Percentiles rank a stretch among this genome's conserved stretches.
Conservation (phyloP, 1,284 basidiomycete species). For the Heliocybe sulcata region DNA sequence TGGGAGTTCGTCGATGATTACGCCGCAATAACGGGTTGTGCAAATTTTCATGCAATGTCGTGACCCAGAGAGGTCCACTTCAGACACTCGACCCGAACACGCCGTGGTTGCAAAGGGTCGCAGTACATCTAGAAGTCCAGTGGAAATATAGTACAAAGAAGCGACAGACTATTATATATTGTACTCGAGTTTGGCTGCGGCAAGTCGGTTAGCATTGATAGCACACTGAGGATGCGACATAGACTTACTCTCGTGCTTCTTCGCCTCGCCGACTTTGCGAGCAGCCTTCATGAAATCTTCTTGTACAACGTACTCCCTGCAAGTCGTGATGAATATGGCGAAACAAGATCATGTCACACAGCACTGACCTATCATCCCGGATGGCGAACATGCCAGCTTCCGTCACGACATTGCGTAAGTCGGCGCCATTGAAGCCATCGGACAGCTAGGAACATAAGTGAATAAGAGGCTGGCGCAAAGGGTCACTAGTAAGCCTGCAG, state of each 20-base stretch:
- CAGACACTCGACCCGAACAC: too few species aligned
- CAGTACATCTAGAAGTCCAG: background rate
- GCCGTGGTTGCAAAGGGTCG: too few species aligned
- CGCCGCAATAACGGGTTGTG: too few species aligned
- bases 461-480: background rate
- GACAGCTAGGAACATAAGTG: slow-evolving; percentile 52
- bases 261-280: slow-evolving; percentile 90
- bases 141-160: background rate
- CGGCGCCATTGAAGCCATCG: slow-evolving; percentile 93
- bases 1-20: too few species aligned
- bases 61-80: too few species aligned
- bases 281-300: slow-evolving; percentile 99
- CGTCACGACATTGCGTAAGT: slow-evolving; percentile 94
- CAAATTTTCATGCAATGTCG: too few species aligned
- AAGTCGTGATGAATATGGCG: slow-evolving; percentile 8
- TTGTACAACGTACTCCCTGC: slow-evolving; percentile 84
- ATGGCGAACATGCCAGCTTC: slow-evolving; percentile 99
- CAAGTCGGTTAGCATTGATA: slow-evolving; percentile 5
- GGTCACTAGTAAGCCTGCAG: background rate
- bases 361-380: slow-evolving; percentile 77
- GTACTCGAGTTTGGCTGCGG: slow-evolving; percentile 54
- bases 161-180: slow-evolving; percentile 27
- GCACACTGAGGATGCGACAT: background rate
- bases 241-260: slow-evolving; percentile 88
- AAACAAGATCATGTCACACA: slow-evolving; percentile 6